Base-by-base conservation (phyloP, 768 basidiomycete genomes). In the Galerina sulciceps region DNA sequence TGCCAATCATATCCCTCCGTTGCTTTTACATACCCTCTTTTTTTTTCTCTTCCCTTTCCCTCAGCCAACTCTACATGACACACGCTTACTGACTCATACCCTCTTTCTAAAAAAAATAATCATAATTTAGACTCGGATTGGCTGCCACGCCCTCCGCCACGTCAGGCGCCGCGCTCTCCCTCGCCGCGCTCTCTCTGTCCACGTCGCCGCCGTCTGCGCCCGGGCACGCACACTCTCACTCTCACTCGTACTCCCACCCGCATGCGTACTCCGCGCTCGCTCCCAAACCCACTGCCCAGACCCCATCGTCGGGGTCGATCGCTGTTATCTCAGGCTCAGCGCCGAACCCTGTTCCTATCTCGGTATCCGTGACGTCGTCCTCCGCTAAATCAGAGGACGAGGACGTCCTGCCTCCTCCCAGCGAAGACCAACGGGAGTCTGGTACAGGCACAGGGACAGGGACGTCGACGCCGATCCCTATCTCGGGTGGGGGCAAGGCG, bases 171-270 rank as follows among this genome's bases (percentile, higher is more conserved):
- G 75, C 76, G 6, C 73, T 81, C n/a, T 80, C 80, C 17, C 67
- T 81, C 14, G 78, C 81, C 14, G 72, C 78, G 3, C 67, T 83
- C 6, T 78, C 80, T 1, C 65, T 83, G 10, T 80, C 79, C 6
- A 72, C 78, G 37, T 79, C 79, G 13, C 75, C 76, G 4, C 73
- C 77, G 0, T 68, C 69, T 3, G 66, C 53, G 36, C 64, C 62
- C n/a, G 58, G 58, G 13, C 34, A 40, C 20, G 34, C 4, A 10
- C 57, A 53, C 11, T 34, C 45, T 23, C 55, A 52, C 20, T 48
- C 57, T 1, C 44, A 46, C n/a, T 58, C 63, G 0, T 38, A 50
- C 38, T 52, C 56, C 1, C 47, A 59, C 17, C n/a, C n/a, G n/a
- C n/a, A n/a, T n/a, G 48, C 48, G 9, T 60, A 60, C 43, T 56